Base-by-base conservation (phyloP, 116 monocot species). In the Papilionanthe hybrid region DNA sequence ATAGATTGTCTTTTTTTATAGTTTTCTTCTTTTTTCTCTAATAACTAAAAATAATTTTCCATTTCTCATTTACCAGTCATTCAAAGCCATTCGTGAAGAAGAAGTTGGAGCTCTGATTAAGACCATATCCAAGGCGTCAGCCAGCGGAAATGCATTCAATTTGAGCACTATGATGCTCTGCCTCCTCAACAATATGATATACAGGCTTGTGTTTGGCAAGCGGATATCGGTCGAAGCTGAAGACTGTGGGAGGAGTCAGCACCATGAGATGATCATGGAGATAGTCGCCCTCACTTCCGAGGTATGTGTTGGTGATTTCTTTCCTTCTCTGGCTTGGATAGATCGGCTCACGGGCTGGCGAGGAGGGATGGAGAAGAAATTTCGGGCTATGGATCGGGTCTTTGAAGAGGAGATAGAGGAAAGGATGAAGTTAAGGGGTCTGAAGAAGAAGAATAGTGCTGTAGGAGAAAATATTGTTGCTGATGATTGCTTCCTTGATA, bases 71-170 rank as follows among this genome's bases (percentile, higher is more conserved):
- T 37, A 37, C 37, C 27, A 17, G 4, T 13, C 58, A 18, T 75
- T 81, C 57, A 74, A 55, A 18, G 22, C 74, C 60, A 28, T 81
- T 37, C 55, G 81, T 7, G 75, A 75, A 56, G 58, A 81, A 37
- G 81, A 81, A 58, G 75, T 75, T 7, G 5, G 5, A 17, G 28
- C 50, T 23, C 57, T 74, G n/a, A 18, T 60, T 5, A 27, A 27
- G 2, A 28, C 81, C 25, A 43, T 28, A 3, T 74, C 74, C 17
- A 44, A 20, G 23, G 19, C 10, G 57, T 37, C 22, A 1, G 55
- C 75, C 9, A 5, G 37, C 32, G 53, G 53, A 13, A 53, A 53
- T 15, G 48, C 1, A 4, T 25, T 71, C 17, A 42, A 80, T 12
- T 13, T 80, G 27, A 53, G 41, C 48, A 20, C 17, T 42, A 41